phyloP scores from a whole-genome alignment of 2,329 filamentous ascomycete genomes.

The Apiospora pterosperma region DNA sequence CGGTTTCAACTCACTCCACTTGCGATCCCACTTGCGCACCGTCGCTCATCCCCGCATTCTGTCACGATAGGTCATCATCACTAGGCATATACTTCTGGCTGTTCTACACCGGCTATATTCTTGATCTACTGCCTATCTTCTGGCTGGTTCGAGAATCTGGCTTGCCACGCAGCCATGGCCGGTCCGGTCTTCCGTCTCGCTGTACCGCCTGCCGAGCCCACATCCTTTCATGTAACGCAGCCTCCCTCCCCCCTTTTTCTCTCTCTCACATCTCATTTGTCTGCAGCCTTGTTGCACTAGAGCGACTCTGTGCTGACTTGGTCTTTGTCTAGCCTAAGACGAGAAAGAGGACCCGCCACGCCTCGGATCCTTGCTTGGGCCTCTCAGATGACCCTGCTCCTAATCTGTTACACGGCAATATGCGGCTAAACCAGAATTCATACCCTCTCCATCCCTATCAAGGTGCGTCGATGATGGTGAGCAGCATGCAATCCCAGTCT shows the following conservation, averaged over 20 bases:
- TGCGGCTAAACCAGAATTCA: not conserved
- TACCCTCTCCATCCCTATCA: not conserved
- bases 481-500: not conserved
- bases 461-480: not conserved
- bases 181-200: not conserved
- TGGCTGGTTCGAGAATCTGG: not conserved
- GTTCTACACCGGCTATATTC: not conserved
- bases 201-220: not conserved
- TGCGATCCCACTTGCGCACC: not conserved
- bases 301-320: not conserved
- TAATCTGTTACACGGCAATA: not conserved
- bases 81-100: conserved; percentile 1
- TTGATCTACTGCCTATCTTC: no score
- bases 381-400: not conserved
- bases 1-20: not conserved
- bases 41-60: not conserved
- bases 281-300: not conserved
- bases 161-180: not conserved
- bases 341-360: not conserved
- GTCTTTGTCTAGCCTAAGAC: not conserved
- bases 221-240: not conserved
- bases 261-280: not conserved
- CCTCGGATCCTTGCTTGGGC: not conserved
- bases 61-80: not conserved
- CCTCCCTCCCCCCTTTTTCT: not conserved